Percentiles rank a stretch among this genome's conserved stretches.
Conservation (phyloP, 352 stramenopile genomes). For the Globisporangium middletonii region DNA sequence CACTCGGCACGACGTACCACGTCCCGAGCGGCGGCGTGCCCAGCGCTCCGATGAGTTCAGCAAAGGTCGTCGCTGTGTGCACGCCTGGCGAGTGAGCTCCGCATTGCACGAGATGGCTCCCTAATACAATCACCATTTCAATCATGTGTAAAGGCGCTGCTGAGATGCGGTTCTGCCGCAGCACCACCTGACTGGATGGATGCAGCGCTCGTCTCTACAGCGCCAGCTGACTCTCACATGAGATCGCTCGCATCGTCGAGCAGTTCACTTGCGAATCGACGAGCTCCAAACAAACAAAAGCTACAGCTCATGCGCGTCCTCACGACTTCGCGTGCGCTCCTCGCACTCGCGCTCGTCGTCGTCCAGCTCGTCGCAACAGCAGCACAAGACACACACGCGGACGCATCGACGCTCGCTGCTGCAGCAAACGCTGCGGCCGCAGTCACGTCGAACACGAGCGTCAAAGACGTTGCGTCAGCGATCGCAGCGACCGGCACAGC, state of each 20-base stretch:
- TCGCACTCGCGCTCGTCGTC: constrained; percentile 5
- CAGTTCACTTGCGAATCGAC: no score
- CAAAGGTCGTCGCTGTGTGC: background rate
- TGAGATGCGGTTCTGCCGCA: no score
- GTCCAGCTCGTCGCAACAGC: background rate
- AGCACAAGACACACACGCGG: constrained; percentile 4
- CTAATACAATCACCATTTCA: no score
- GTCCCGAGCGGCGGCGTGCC: background rate
- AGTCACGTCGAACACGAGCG: constrained; percentile 2
- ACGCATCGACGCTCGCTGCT: constrained; percentile 9
- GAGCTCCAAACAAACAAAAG: background rate
- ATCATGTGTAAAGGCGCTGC: no score
- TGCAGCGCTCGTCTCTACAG: no score
- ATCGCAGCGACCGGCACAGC: constrained; percentile 3
- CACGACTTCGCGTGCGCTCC: background rate
- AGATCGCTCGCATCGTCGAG: no score
- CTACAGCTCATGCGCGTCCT: background rate
- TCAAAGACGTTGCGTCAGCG: constrained; percentile 3
- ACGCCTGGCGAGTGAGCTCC: background rate
- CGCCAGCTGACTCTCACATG: no score
- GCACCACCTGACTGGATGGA: no score
- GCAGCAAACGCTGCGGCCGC: constrained; percentile 11
- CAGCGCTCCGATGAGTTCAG: background rate
- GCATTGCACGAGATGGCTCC: background rate
- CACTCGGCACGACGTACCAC: constrained; percentile 22